phyloP scores from a whole-genome alignment of 148 eudicot species.

The Salicornia ramosissima region DNA sequence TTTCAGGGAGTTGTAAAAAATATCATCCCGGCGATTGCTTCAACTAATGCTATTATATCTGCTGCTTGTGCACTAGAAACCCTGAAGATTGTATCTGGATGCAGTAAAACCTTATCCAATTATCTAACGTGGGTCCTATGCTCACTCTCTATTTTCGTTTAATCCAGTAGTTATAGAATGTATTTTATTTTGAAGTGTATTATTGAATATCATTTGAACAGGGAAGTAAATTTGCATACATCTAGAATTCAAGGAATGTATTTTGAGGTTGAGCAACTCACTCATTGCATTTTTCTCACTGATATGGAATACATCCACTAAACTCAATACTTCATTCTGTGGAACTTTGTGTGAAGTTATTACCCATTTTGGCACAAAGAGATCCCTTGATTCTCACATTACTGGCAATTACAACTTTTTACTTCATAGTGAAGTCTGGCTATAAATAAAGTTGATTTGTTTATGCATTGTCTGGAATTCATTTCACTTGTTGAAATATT shows the following conservation, averaged over 20 bases:
- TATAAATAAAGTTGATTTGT: neutral
- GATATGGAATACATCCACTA: neutral
- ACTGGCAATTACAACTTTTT: neutral
- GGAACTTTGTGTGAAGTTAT: neutral
- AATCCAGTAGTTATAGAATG: neutral
- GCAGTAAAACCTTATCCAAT: constrained; percentile 88
- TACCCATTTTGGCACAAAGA: neutral
- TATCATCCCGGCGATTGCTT: constrained; percentile 98
- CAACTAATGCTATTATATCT: constrained; percentile 92
- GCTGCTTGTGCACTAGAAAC: constrained; percentile 94
- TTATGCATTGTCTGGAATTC: neutral
- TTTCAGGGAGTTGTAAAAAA: constrained; percentile 96
- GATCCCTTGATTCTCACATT: neutral
- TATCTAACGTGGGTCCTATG: constrained; percentile 60
- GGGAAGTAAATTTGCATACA: neutral
- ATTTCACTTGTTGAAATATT: neutral
- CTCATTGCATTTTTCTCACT: neutral
- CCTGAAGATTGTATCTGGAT: constrained; percentile 83
- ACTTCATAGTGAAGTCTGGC: neutral
- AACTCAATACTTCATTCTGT: neutral
- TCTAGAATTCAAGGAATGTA: neutral
- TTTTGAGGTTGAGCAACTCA: neutral
- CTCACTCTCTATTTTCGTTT: constrained; percentile 8
- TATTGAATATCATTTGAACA: neutral
- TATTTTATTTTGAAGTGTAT: neutral